Evolutionary conservation across 805 yeast genomes (phyloP), one percentile per base, ranked within the genome.

Genomic region (Candida boleticola): DNA sequence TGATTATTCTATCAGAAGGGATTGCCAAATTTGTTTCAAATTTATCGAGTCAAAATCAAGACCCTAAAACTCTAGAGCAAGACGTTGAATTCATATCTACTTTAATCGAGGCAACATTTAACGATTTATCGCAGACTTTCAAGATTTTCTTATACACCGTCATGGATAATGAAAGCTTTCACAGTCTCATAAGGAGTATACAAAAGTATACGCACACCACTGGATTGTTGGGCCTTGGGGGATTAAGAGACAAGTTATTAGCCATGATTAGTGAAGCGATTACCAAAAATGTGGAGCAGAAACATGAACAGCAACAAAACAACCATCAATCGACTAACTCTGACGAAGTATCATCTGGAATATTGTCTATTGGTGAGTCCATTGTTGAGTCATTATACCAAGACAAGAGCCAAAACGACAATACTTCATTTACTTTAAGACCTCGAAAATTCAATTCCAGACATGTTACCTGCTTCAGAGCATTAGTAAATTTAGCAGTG

Each of bases 161-260:
- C 4, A 61, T 87, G 54, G 95, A 89, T 52, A 71, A 74, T 41
- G 92, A 85, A 14, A 55, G 80, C 17, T 90, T 86, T 58, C 85
- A 85, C 43, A 63, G 69, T 7, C 54, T 83, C 3, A 79, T 89
- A 2, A 68, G 96, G 30, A 76, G 95, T 0, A 71, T 87, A 5
- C 97, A 92, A 58, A 82, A 83, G 48, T 70, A 87, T 37, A 80
- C 95, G 5, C 96, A 89, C 57, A 80, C 90, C 0, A 76, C 90
- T 0, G 97, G 97, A 0, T 64, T 88, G 13, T 60, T 89, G n/a
- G 82, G 80, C 0, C 56, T 85, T 10, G 54, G 60, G 1, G 67
- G 65, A 0, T 68, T 83, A 18, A 66, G 95, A 37, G 85, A 88
- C 52, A 76, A 78, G 0, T 47, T 66, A 14, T 49, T 70, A 11